Evolutionary conservation across 148 eudicot species (phyloP).

Genomic region (Cornus florida): DNA sequence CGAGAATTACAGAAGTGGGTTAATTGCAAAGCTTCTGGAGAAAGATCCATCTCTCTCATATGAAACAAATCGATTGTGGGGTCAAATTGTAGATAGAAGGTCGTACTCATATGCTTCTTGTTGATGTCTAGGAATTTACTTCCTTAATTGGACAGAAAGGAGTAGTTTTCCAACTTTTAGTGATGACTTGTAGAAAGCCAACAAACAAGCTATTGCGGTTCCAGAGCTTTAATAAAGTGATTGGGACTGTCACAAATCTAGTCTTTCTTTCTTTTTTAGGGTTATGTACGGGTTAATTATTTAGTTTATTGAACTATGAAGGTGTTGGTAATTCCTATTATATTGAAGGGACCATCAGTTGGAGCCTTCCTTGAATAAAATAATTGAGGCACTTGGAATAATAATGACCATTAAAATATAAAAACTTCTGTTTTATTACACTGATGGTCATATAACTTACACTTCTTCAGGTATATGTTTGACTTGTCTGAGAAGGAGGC

Average conservation of each 20-base stretch:
- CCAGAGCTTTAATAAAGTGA: background rate
- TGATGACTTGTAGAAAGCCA: background rate
- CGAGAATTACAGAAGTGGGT: constrained; percentile 71
- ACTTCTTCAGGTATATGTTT: constrained; percentile 74
- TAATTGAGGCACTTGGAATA: background rate
- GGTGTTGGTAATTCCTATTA: too few relatives aligned
- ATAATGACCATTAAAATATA: background rate
- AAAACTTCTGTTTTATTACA: background rate
- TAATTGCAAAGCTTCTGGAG: constrained; percentile 73
- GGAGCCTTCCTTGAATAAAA: background rate
- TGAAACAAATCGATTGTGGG: constrained; percentile 82
- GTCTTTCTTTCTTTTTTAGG: too few relatives aligned
- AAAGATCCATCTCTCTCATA: constrained; percentile 86
- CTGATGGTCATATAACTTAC: background rate
- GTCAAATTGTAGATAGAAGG: constrained; percentile 85
- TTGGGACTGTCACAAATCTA: background rate
- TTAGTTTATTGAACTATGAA: background rate
- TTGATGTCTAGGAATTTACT: too few relatives aligned
- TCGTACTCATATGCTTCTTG: constrained; percentile 11
- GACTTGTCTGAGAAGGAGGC: constrained; percentile 80
- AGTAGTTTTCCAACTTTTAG: background rate
- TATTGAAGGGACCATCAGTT: background rate
- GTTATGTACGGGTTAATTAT: too few relatives aligned
- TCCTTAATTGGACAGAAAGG: background rate
- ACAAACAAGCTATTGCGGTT: background rate